Evolutionary conservation across 352 stramenopile species (phyloP).

Genomic region (Phytophthora boehmeriae): DNA sequence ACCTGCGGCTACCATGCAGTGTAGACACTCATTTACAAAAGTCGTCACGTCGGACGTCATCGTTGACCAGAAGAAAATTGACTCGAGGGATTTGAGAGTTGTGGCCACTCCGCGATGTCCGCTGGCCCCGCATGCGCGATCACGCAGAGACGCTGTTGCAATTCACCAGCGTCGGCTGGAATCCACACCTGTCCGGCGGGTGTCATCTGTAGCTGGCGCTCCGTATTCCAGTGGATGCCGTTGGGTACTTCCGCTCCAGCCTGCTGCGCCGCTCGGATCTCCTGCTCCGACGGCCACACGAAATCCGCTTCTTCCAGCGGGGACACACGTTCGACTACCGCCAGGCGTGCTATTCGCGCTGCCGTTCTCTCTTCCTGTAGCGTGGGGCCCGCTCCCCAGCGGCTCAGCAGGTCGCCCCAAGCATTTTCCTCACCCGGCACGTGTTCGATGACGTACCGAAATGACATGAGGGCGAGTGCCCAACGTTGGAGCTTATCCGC

Average conservation of each 20-base stretch:
- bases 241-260: too few relatives aligned
- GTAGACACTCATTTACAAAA: conserved; percentile 26
- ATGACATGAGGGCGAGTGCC: conserved; percentile 15
- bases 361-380: background rate
- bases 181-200: background rate
- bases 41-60: conserved; percentile 18
- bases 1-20: conserved; percentile 13
- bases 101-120: background rate
- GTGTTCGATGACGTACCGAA: conserved; percentile 30
- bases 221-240: background rate
- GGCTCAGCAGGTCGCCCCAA: conserved; percentile 13
- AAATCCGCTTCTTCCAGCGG: background rate
- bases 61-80: too few relatives aligned
- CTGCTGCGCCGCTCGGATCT: background rate
- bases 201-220: background rate
- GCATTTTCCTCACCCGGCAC: conserved; percentile 4
- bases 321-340: background rate
- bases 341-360: background rate
- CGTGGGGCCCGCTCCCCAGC: conserved; percentile 1
- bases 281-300: background rate
- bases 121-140: background rate
- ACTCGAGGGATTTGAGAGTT: background rate
- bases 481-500: conserved; percentile 27
- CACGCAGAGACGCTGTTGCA: background rate
- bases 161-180: background rate